Conservation (phyloP, 2,329 filamentous ascomycete genomes). For the Fusarium humuli region DNA sequence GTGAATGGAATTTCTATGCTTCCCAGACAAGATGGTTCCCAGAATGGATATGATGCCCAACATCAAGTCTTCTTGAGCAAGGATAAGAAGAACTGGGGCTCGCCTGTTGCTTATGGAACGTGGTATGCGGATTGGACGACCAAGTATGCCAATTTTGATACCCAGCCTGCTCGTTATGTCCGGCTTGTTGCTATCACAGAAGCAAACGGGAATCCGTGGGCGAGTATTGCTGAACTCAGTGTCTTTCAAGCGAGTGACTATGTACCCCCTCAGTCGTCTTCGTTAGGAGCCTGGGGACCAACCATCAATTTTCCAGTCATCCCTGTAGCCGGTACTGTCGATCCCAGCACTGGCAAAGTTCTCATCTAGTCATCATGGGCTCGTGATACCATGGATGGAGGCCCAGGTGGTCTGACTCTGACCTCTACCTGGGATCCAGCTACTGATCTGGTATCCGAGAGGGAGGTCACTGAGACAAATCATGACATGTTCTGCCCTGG, state of each 20-base stretch:
- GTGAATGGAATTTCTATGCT: conserved; percentile 31
- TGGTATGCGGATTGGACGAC: conserved; percentile 25
- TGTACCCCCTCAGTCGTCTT: not conserved
- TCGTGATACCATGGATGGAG: conserved; percentile 18
- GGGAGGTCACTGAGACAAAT: conserved; percentile 53
- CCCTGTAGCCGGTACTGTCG: conserved; percentile 30
- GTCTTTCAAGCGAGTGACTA: conserved; percentile 24
- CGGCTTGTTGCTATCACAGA: conserved; percentile 18
- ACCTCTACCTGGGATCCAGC: conserved; percentile 29
- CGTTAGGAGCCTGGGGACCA: conserved; percentile 19
- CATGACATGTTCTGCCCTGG: conserved; percentile 71
- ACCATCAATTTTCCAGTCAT: conserved; percentile 34
- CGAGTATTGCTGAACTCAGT: conserved; percentile 30
- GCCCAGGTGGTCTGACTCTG: conserved; percentile 12
- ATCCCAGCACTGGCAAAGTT: conserved; percentile 12
- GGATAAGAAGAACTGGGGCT: conserved; percentile 20
- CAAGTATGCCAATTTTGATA: conserved; percentile 36
- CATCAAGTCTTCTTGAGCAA: conserved; percentile 22
- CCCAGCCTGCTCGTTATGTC: conserved; percentile 15
- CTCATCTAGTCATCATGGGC: conserved; percentile 31
- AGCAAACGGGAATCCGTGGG: conserved; percentile 10
- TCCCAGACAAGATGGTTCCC: conserved; percentile 24
- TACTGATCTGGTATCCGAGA: conserved; percentile 18
- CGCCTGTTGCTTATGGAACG: conserved; percentile 26
- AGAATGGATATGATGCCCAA: conserved; percentile 17